phyloP scores from a whole-genome alignment of 192 early-diverging fungal species.

The Lunasporangiospora selenospora region DNA sequence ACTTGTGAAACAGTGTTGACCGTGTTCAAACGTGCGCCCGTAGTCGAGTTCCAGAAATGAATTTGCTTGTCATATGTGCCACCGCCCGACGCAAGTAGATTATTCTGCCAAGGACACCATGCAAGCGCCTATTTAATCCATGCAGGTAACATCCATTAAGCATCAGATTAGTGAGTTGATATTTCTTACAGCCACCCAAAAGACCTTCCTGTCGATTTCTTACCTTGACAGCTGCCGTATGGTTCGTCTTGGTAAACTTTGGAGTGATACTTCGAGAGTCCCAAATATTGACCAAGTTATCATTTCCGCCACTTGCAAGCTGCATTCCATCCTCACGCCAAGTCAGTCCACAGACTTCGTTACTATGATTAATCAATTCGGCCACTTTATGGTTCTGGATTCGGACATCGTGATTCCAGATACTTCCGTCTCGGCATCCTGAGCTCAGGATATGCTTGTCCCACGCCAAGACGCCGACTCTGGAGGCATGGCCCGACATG shows the following conservation, averaged over 20 bases:
- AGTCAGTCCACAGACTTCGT: slow-evolving; percentile 87
- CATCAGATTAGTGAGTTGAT: no score
- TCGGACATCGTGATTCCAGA: slow-evolving; percentile 97
- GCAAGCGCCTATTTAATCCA: slow-evolving; percentile 81
- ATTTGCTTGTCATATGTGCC: slow-evolving; percentile 90
- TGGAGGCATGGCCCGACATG: slow-evolving; percentile 80
- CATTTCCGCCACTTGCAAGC: slow-evolving; percentile 96
- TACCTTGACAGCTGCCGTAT: slow-evolving; percentile 92
- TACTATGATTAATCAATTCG: slow-evolving; percentile 73
- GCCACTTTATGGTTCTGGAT: slow-evolving; percentile 80
- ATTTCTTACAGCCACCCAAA: no score
- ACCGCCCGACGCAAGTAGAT: slow-evolving; percentile 89
- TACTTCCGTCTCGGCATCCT: slow-evolving; percentile 88
- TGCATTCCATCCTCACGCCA: slow-evolving; percentile 82
- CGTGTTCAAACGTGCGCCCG: slow-evolving; percentile 61
- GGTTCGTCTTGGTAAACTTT: slow-evolving; percentile 72
- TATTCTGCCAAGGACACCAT: slow-evolving; percentile 93
- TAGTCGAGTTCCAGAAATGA: slow-evolving; percentile 92
- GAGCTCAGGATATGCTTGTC: slow-evolving; percentile 81
- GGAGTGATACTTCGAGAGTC: slow-evolving; percentile 71
- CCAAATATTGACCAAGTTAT: slow-evolving; percentile 92
- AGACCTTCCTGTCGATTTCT: no score
- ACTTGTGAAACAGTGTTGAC: slow-evolving; percentile 90
- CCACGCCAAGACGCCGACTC: slow-evolving; percentile 91
- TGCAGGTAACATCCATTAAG: no score